Conservation (phyloP, 2,329 filamentous ascomycete species). For the Colletotrichum incanum region DNA sequence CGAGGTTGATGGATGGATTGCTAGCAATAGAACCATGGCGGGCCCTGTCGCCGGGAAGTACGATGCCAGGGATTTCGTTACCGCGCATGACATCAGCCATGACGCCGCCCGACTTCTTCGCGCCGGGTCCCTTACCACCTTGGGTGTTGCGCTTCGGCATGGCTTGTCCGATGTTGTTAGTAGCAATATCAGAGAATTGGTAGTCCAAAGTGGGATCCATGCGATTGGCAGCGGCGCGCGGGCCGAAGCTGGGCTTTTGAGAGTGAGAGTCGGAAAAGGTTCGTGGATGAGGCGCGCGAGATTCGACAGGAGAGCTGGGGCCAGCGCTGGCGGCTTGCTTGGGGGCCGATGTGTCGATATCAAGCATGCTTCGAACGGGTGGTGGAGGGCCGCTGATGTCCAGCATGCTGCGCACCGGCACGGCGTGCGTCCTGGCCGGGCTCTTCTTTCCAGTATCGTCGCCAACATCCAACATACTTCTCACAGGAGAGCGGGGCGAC, state of each 20-base stretch:
- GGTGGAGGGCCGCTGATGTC: constrained; percentile 66
- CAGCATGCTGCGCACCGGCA: constrained; percentile 77
- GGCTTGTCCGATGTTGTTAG: constrained; percentile 64
- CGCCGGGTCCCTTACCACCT: constrained; percentile 52
- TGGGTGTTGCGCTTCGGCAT: constrained; percentile 69
- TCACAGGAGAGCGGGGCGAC: constrained; percentile 75
- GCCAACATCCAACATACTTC: constrained; percentile 77
- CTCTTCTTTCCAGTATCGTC: constrained; percentile 57
- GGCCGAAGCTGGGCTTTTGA: constrained; percentile 63
- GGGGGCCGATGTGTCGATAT: constrained; percentile 58
- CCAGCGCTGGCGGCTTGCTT: constrained; percentile 57
- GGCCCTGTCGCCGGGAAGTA: constrained; percentile 63
- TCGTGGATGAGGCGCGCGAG: constrained; percentile 59
- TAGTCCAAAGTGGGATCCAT: constrained; percentile 63
- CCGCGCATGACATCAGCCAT: constrained; percentile 71
- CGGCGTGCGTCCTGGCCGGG: constrained; percentile 57
- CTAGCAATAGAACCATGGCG: constrained; percentile 58
- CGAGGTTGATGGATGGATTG: constrained; percentile 44
- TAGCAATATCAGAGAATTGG: constrained; percentile 73
- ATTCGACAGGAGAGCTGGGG: constrained; percentile 63
- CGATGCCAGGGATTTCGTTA: constrained; percentile 65
- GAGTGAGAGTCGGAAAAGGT: constrained; percentile 70
- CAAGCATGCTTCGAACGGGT: constrained; percentile 68
- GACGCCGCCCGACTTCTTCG: constrained; percentile 52
- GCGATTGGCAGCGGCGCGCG: constrained; percentile 48